Conservation (phyloP, 2,329 filamentous ascomycete genomes). For the Penicillium sp. region DNA sequence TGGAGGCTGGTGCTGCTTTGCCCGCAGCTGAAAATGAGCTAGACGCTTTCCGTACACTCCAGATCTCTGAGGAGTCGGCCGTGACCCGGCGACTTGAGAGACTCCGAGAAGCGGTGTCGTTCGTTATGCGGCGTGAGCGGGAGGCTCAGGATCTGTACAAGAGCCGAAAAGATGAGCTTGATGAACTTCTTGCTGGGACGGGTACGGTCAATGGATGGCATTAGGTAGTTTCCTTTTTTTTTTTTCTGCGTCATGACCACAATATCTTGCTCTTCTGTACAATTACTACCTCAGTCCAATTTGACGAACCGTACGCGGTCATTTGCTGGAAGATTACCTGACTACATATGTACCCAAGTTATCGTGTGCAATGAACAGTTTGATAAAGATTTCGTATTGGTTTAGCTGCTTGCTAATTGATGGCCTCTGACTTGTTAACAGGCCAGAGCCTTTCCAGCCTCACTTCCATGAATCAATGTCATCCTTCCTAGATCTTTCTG, state of each 20-base stretch:
- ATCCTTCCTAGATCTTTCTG: neutral
- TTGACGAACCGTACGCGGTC: conserved; percentile 1
- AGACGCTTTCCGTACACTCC: conserved; percentile 71
- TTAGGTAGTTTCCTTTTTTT: conserved; percentile 22
- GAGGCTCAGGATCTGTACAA: conserved; percentile 89
- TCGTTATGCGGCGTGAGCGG: conserved; percentile 76
- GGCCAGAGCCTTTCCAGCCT: neutral
- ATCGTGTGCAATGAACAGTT: neutral
- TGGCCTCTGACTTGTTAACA: neutral
- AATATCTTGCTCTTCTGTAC: conserved; percentile 9
- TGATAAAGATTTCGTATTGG: neutral
- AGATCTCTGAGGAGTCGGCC: conserved; percentile 76
- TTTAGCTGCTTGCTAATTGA: neutral
- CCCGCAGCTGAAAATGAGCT: conserved; percentile 71
- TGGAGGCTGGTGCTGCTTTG: conserved; percentile 70
- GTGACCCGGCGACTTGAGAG: conserved; percentile 69
- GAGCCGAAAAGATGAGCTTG: conserved; percentile 73
- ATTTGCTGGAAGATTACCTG: neutral
- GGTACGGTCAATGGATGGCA: conserved; percentile 42
- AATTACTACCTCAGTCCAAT: conserved; percentile 10
- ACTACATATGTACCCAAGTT: neutral
- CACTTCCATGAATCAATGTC: neutral
- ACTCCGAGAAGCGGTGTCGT: conserved; percentile 78
- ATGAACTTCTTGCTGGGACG: conserved; percentile 50
- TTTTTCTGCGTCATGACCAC: conserved; percentile 6